phyloP scores from a whole-genome alignment of 768 basidiomycete species.

The Xerocomellus chrysenteron region DNA sequence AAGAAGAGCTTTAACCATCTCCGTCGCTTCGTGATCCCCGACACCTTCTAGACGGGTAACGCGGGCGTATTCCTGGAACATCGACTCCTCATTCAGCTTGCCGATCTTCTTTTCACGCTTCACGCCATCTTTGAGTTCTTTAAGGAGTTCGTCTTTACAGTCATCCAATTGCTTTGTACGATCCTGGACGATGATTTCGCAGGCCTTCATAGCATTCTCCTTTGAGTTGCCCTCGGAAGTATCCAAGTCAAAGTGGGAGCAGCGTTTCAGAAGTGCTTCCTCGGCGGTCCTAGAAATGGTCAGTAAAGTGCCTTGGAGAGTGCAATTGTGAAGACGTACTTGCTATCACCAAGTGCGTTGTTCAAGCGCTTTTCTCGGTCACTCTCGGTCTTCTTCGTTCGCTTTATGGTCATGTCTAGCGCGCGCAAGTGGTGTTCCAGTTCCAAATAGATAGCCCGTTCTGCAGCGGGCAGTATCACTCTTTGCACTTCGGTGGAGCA shows the following conservation, averaged over 20 bases:
- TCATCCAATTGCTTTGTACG: conserved; percentile 76
- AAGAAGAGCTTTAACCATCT: conserved; percentile 56
- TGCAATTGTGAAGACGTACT: conserved; percentile 39
- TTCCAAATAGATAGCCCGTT: conserved; percentile 92
- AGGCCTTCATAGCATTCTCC: conserved; percentile 85
- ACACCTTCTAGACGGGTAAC: conserved; percentile 62
- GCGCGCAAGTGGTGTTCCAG: conserved; percentile 91
- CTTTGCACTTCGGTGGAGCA: conserved; percentile 61
- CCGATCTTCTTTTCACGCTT: conserved; percentile 69
- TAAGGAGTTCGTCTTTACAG: conserved; percentile 71
- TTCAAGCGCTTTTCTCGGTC: conserved; percentile 89
- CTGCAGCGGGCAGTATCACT: conserved; percentile 84
- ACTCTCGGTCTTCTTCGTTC: conserved; percentile 66
- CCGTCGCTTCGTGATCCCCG: conserved; percentile 75
- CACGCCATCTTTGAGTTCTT: conserved; percentile 63
- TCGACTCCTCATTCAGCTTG: conserved; percentile 62
- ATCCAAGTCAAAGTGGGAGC: conserved; percentile 91
- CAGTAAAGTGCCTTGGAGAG: neutral
- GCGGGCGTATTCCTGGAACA: conserved; percentile 77
- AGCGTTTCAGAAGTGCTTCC: conserved; percentile 91
- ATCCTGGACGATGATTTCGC: conserved; percentile 86
- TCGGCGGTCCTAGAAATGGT: conserved; percentile 65
- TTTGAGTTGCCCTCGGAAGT: conserved; percentile 47
- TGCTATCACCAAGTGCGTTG: conserved; percentile 85
- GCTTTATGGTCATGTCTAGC: conserved; percentile 76